Evolutionary conservation across 306 rosid genomes (phyloP).

Genomic region (barrel medic (Medicago truncatula)): MtrunA17r5.0-ANR NC_053045.1:44962001-44962500

Average conservation of each 20-base stretch:
- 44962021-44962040: neutral
- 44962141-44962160: neutral
- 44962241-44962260: neutral
- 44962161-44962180: neutral
- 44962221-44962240: neutral
- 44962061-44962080: neutral
- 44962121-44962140: neutral
- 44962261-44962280: neutral
- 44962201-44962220: neutral
- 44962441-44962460: neutral
- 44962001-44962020: neutral
- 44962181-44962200: neutral
- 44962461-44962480: neutral
- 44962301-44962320: no score
- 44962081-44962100: neutral
- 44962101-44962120: neutral
- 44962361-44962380: no score
- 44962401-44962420: no score
- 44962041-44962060: neutral
- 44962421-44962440: neutral
- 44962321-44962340: no score
- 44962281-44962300: no score
- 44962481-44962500: neutral
- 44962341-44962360: no score
- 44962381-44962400: no score